Conservation (phyloP, 1,284 basidiomycete species). For the Ceratobasidium sp. region DNA sequence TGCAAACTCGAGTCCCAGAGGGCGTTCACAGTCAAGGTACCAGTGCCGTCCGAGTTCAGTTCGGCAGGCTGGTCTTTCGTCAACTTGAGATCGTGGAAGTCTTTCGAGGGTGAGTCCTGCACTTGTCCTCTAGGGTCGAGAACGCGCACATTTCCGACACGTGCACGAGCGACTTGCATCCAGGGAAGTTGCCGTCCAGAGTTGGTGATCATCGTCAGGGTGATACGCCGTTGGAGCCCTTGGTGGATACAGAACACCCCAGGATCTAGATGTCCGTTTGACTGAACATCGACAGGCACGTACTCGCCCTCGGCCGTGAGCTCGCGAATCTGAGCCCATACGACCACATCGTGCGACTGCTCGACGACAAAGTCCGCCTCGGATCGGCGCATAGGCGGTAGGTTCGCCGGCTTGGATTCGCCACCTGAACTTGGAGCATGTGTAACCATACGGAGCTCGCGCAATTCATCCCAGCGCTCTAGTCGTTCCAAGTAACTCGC, state of each 20-base stretch:
- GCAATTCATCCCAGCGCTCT: constrained; percentile 91
- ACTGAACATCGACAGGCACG: constrained; percentile 82
- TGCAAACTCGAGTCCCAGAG: constrained; percentile 96
- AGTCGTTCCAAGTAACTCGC: constrained; percentile 86
- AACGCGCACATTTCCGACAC: constrained; percentile 83
- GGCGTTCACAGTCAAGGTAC: constrained; percentile 71
- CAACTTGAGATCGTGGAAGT: constrained; percentile 74
- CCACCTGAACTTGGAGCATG: constrained; percentile 28
- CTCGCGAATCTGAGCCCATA: constrained; percentile 88
- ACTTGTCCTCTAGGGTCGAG: constrained; percentile 86
- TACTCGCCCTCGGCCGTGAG: constrained; percentile 87
- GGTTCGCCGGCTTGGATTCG: constrained; percentile 51
- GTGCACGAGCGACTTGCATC: constrained; percentile 79
- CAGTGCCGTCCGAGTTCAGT: constrained; percentile 85
- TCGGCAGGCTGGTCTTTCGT: constrained; percentile 76
- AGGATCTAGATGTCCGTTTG: constrained; percentile 80
- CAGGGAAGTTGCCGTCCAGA: constrained; percentile 91
- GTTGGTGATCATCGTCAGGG: constrained; percentile 82
- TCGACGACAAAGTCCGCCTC: constrained; percentile 92
- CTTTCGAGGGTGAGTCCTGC: constrained; percentile 76
- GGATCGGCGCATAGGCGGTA: constrained; percentile 84
- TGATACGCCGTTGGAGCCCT: constrained; percentile 88
- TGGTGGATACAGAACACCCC: constrained; percentile 92
- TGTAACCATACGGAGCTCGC: constrained; percentile 66
- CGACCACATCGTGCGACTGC: constrained; percentile 89